Evolutionary conservation across 306 rosid genomes (phyloP).

Genomic region (Echinosophora koreensis): DNA sequence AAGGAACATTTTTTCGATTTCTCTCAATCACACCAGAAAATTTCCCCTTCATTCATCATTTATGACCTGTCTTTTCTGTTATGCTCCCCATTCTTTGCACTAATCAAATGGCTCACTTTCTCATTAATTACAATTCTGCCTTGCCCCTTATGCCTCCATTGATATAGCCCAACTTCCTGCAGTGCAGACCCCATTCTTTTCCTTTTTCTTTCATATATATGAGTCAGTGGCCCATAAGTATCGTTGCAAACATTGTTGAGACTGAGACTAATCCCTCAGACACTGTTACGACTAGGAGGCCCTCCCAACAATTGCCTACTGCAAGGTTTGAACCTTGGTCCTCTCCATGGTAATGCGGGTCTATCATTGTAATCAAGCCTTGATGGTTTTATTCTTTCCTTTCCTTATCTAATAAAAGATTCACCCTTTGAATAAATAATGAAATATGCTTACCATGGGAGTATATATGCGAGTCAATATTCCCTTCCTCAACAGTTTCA

Average conservation of each 20-base stretch:
- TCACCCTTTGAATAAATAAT: slow-evolving; percentile 21
- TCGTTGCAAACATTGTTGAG: no score
- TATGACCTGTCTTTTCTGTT: no score
- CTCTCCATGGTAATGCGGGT: neutral
- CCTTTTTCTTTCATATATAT: neutral
- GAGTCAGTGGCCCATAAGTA: no score
- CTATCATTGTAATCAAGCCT: no score
- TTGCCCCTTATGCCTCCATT: neutral
- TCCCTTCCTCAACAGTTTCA: slow-evolving; percentile 89
- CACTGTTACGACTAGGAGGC: neutral
- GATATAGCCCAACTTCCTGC: neutral
- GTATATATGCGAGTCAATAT: slow-evolving; percentile 86
- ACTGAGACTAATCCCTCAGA: neutral
- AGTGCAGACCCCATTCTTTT: neutral
- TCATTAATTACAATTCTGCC: no score
- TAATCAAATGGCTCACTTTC: no score
- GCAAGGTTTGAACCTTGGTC: neutral
- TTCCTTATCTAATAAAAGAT: neutral
- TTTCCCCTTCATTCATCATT: no score
- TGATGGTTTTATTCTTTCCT: neutral
- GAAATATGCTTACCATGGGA: slow-evolving; percentile 75
- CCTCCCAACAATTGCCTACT: neutral
- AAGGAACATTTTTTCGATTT: no score
- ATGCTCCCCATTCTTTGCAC: no score
- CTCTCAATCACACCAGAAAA: no score